Base-by-base conservation (phyloP, 352 stramenopile genomes). In the Phytophthora kernoviae region DNA sequence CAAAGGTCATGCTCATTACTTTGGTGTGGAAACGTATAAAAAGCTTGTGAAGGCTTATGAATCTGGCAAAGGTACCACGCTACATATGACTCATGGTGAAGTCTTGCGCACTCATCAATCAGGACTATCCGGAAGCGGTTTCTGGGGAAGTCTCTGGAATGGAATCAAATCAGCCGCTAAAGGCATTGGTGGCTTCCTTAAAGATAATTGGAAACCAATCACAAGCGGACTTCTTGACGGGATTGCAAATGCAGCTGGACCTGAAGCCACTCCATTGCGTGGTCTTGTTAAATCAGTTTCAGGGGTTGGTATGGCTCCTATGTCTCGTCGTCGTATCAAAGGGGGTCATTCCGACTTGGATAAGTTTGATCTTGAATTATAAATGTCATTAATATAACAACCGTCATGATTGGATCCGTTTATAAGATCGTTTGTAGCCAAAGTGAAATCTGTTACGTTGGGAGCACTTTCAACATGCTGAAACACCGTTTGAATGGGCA, bases 321-420 rank as follows among this genome's bases (percentile, higher is more conserved):
- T 34, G 30, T 26, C 44, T 15, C 44, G 44, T 51, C 44, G 44
- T 27, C 27, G 44, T 40, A 51, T 34, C 30, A 40, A 40, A 5
- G 44, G 44, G 44, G 22, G 2, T 40, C n/a, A n/a, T 51, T 51
- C 17, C 44, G 44, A 51, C 27, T 51, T 2, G n/a, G 44, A n/a
- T n/a, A n/a, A n/a, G 44, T 51, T 51, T 41, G 44, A 51, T 51
- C 44, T 51, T 51, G 27, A 51, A 24, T 14, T 51, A 40, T 40
- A 26, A 51, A 39, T 51, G 15, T 17, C 34, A 40, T 51, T 37
- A 7, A 40, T 34, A 51, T 40, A 51, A 51, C 44, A 17, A 51
- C 12, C n/a, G 44, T 51, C 44, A 41, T 51, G 44, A 37, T 40
- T 9, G 44, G 44, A 24, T 51, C 44, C 18, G 17, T 51, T 40